phyloP scores from a whole-genome alignment of 2,329 filamentous ascomycete genomes.

The Lachnellula subtilissima region DNA sequence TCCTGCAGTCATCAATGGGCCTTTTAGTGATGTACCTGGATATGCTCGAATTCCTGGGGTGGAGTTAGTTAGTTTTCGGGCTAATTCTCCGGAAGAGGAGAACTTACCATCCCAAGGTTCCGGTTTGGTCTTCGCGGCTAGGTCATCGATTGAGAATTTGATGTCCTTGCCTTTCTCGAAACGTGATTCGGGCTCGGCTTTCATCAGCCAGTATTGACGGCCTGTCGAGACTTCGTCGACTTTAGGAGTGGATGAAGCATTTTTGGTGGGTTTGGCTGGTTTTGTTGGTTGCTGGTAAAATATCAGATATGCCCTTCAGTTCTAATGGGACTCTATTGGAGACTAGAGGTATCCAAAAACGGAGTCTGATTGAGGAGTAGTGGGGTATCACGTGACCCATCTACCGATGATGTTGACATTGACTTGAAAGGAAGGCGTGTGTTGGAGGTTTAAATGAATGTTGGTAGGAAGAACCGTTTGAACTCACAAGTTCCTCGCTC shows the following conservation, averaged over 20 bases:
- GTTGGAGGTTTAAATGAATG: too few relatives aligned
- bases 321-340: not conserved
- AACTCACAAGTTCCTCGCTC: not conserved
- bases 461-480: not conserved
- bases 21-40: conserved; percentile 34
- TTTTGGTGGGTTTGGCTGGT: conserved; percentile 1
- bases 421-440: too few relatives aligned
- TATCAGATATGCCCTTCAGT: not conserved
- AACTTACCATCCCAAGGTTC: conserved; percentile 86
- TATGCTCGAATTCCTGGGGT: conserved; percentile 45
- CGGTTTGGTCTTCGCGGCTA: conserved; percentile 65
- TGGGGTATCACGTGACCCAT: not conserved
- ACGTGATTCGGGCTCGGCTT: conserved; percentile 82
- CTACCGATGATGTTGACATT: too few relatives aligned
- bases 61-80: conserved; percentile 10
- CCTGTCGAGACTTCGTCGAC: conserved; percentile 10
- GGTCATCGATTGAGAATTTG: conserved; percentile 89
- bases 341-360: not conserved
- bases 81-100: conserved; percentile 8
- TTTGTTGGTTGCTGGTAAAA: conserved; percentile 1
- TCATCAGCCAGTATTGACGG: conserved; percentile 71
- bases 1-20: conserved; percentile 15
- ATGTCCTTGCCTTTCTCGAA: conserved; percentile 84
- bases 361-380: not conserved
- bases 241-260: conserved; percentile 4